Evolutionary conservation across 192 early-diverging fungal species (phyloP).

Genomic region (Dissophora globulifera): DNA sequence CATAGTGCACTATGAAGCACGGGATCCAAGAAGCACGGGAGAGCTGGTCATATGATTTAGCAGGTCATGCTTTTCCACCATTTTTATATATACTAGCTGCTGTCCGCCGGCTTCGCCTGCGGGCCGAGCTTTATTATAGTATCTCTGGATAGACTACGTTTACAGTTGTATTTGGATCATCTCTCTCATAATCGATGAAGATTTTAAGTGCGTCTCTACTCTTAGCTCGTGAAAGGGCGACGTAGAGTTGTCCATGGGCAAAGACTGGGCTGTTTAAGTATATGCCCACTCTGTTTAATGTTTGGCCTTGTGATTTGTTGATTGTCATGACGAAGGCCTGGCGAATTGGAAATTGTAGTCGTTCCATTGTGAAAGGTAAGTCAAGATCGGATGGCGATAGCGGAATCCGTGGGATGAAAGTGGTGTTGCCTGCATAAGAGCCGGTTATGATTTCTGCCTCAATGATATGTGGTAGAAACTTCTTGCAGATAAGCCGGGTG

Average conservation of each 20-base stretch:
- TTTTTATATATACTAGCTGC: no score
- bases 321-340: neutral
- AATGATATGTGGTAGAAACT: neutral
- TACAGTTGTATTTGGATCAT: no score
- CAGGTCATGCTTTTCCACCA: no score
- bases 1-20: no score
- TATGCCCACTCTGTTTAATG: neutral
- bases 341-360: neutral
- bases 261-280: neutral
- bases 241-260: no score
- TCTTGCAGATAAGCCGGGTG: neutral
- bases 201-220: no score
- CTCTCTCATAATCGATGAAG: no score
- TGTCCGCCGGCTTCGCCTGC: no score
- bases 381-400: neutral
- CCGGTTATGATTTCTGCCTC: conserved; percentile 1
- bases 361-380: neutral
- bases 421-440: neutral
- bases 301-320: neutral
- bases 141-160: no score
- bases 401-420: conserved; percentile 3
- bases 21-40: no score
- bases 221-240: neutral
- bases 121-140: no score
- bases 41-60: no score